These are phyloP conservation scores for Viola pubescens DNA, from an alignment of 441 rosid species.

Conservation along the genomic window DNA sequence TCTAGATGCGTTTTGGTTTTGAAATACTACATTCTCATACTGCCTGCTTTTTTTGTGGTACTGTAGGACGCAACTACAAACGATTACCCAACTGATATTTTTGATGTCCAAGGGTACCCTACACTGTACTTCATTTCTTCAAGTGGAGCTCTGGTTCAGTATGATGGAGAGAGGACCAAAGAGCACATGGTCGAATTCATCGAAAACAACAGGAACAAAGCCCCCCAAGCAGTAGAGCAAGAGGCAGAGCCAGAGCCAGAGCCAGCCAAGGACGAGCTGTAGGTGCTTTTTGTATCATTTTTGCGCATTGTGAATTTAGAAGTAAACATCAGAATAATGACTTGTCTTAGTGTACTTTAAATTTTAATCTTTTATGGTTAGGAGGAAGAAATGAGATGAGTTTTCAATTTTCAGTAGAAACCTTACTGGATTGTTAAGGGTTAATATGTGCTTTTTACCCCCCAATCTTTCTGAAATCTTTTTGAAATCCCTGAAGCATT, in stretches of 20 bases:
- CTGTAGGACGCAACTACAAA: slow-evolving; percentile 83
- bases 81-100: slow-evolving; percentile 52
- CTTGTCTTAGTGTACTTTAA: not conserved
- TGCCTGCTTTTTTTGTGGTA: not conserved
- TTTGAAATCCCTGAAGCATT: too few species aligned
- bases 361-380: not conserved
- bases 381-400: too few species aligned
- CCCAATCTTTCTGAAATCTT: too few species aligned
- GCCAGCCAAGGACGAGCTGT: slow-evolving; percentile 44
- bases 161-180: slow-evolving; percentile 71
- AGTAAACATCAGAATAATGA: slow-evolving; percentile 9
- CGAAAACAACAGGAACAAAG: slow-evolving; percentile 65
- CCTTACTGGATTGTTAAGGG: too few species aligned
- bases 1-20: not conserved
- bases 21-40: not conserved
- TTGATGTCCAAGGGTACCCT: slow-evolving; percentile 79
- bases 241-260: slow-evolving; percentile 36
- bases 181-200: slow-evolving; percentile 76
- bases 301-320: slow-evolving; percentile 11
- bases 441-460: too few species aligned
- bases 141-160: slow-evolving; percentile 45
- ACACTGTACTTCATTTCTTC: slow-evolving; percentile 71
- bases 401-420: too few species aligned
- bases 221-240: slow-evolving; percentile 20
- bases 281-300: slow-evolving; percentile 16